These are phyloP conservation scores for Ogataea nitratoaversa DNA, from an alignment of 805 yeast genomes.

Conservation along the genomic window DNA sequence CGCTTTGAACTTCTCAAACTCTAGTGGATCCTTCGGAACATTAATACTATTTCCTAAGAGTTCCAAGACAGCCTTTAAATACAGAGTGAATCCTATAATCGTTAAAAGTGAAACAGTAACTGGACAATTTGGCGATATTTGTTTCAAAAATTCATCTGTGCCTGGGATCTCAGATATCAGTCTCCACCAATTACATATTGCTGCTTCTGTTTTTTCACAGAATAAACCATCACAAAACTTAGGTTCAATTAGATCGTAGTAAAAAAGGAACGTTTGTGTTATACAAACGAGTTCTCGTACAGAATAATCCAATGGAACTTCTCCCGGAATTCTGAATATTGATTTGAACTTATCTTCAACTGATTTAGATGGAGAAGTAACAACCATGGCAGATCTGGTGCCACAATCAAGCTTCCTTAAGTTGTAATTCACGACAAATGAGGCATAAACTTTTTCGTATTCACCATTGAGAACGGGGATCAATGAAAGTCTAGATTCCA, in stretches of 20 bases:
- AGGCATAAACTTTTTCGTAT: slow-evolving; percentile 39
- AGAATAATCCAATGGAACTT: slow-evolving; percentile 59
- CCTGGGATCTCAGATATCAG: slow-evolving; percentile 34
- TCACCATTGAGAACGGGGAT: slow-evolving; percentile 65
- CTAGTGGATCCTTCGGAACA: slow-evolving; percentile 81
- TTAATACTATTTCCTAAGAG: slow-evolving; percentile 49
- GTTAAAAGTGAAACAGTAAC: slow-evolving; percentile 61
- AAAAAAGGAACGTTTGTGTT: slow-evolving; percentile 71
- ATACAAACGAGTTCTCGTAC: slow-evolving; percentile 69
- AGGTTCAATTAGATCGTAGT: slow-evolving; percentile 69
- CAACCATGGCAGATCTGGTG: slow-evolving; percentile 74
- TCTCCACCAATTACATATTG: slow-evolving; percentile 79
- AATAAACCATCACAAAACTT: slow-evolving; percentile 77
- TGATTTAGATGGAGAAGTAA: slow-evolving; percentile 71
- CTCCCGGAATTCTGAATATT: slow-evolving; percentile 54
- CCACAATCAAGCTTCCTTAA: slow-evolving; percentile 75
- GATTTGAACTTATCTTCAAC: slow-evolving; percentile 78
- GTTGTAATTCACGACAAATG: slow-evolving; percentile 71
- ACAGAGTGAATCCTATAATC: slow-evolving; percentile 69
- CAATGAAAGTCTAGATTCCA: slow-evolving; percentile 64
- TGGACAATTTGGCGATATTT: slow-evolving; percentile 16
- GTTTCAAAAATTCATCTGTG: slow-evolving; percentile 16
- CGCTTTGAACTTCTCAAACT: slow-evolving; percentile 60
- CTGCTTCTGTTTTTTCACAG: slow-evolving; percentile 72
- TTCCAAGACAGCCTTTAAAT: slow-evolving; percentile 62